phyloP scores from a whole-genome alignment of 2,329 filamentous ascomycete genomes.

The Alternaria sp. region DNA sequence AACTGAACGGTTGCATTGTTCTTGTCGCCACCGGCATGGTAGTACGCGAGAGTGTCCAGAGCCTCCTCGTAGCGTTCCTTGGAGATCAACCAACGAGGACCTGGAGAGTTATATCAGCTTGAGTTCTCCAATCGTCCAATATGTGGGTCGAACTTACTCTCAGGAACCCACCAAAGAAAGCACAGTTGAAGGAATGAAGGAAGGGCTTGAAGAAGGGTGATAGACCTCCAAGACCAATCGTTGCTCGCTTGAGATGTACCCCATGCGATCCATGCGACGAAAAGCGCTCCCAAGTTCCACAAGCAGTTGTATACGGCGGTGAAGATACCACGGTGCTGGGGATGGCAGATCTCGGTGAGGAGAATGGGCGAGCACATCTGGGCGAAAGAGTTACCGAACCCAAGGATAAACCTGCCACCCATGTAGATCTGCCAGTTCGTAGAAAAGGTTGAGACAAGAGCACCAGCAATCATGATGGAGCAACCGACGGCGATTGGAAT shows the following conservation, averaged over 20 bases:
- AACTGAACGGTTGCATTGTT: slow-evolving; percentile 70
- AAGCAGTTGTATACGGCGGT: slow-evolving; percentile 73
- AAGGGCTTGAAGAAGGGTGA: slow-evolving; percentile 61
- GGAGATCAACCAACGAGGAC: slow-evolving; percentile 66
- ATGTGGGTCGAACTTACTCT: slow-evolving; percentile 44
- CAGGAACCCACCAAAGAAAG: slow-evolving; percentile 70
- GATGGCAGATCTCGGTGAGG: slow-evolving; percentile 71
- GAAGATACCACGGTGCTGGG: slow-evolving; percentile 70
- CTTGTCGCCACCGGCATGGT: slow-evolving; percentile 68
- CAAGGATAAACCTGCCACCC: slow-evolving; percentile 67
- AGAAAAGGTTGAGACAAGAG: slow-evolving; percentile 36
- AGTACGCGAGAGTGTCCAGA: slow-evolving; percentile 66
- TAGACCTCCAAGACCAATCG: slow-evolving; percentile 62
- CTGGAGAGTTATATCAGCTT: slow-evolving; percentile 10
- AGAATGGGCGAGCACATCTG: slow-evolving; percentile 71
- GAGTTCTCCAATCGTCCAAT: not conserved
- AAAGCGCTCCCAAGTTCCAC: slow-evolving; percentile 67
- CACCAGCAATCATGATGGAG: slow-evolving; percentile 56
- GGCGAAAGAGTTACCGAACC: slow-evolving; percentile 71
- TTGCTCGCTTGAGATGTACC: slow-evolving; percentile 48
- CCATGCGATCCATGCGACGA: slow-evolving; percentile 67
- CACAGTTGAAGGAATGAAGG: slow-evolving; percentile 64
- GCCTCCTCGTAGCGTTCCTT: slow-evolving; percentile 71
- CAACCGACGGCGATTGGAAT: slow-evolving; percentile 54
- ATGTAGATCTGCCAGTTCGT: slow-evolving; percentile 58